Base-by-base conservation (phyloP, 2,329 filamentous ascomycete species). In the Alternaria sp. region DNA sequence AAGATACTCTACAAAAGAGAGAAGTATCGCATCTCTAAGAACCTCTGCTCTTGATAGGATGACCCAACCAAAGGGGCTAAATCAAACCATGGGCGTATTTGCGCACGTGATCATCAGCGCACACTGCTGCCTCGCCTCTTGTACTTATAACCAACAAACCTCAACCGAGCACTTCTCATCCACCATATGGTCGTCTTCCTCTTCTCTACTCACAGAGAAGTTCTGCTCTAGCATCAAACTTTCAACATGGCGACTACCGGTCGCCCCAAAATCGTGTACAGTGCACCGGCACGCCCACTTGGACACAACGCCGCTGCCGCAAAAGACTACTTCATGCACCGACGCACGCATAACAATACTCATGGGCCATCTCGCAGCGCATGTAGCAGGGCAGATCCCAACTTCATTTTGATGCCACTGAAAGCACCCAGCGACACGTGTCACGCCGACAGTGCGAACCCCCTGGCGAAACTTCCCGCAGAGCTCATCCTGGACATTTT, bases 241-340 rank as follows among this genome's bases (percentile, higher is more conserved):
- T 15, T 7, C 30, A 37, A 6, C 8, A 37, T 37, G 30, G 4
- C 33, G 1, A n/a, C 8, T 0, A 41, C 15, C 15, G 33, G 0
- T 0, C 0, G 8, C 0, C 33, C 33, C 8, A 41, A 2, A 8
- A 41, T 41, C 8, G 0, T 41, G 33, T 41, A n/a, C 4, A 0
- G 33, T 37, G 33, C 33, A 37, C 33, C 33, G 15, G 7, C 0
- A 37, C 15, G 14, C 0, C 33, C 0, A 37, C 1, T n/a, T n/a
- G 0, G 4, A 1, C 33, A 37, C 33, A 37, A 37, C 9, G 8
- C 9, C 4, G 33, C 33, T 37, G 33, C 33, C 33, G 33, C 33
- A 1, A 37, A 37, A 0, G 33, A 37, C 7, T 37, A 37, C 0
- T 37, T 37, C 8, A 37, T 37, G 0, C 33, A 37, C 33, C 33